Evolutionary conservation across 192 early-diverging fungal species (phyloP).

Genomic region (Linnemannia exigua): DNA sequence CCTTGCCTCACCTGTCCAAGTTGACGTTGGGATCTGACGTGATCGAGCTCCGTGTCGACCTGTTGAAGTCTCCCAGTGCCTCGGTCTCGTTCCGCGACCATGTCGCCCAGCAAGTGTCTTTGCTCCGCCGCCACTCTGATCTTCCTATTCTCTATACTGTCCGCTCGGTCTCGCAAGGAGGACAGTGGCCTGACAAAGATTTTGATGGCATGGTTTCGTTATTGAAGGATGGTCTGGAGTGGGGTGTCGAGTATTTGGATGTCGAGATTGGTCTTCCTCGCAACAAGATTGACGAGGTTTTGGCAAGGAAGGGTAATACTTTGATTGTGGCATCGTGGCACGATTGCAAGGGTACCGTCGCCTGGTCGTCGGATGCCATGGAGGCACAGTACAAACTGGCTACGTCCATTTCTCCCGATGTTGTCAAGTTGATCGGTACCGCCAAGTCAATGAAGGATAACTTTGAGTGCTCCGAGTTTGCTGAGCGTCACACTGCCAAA

Average conservation of each 20-base stretch:
- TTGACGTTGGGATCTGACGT: conserved; percentile 88
- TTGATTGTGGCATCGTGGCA: conserved; percentile 92
- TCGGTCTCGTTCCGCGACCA: conserved; percentile 66
- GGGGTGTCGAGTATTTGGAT: conserved; percentile 97
- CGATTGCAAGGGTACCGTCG: conserved; percentile 74
- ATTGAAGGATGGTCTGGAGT: conserved; percentile 76
- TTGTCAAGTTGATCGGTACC: conserved; percentile 93
- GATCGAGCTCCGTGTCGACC: conserved; percentile 94
- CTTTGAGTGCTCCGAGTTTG: conserved; percentile 82
- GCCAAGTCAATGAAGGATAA: conserved; percentile 87
- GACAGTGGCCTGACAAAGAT: conserved; percentile 80
- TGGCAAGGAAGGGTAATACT: conserved; percentile 71
- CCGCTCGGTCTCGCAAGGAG: conserved; percentile 89
- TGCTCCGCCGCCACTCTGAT: conserved; percentile 75
- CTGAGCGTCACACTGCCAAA: conserved; percentile 59
- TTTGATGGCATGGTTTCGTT: conserved; percentile 75
- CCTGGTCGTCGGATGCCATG: conserved; percentile 74
- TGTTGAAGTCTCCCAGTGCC: conserved; percentile 69
- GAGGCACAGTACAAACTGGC: conserved; percentile 69
- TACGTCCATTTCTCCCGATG: conserved; percentile 75
- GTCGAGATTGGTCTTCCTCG: conserved; percentile 75
- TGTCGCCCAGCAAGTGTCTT: conserved; percentile 83
- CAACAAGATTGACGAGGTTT: conserved; percentile 60
- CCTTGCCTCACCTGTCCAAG: conserved; percentile 66
- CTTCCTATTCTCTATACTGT: conserved; percentile 97